A percentile compares a stretch with the other conserved stretches of the same genome.
Conservation (phyloP, 108 stramenopile genomes). For the Nitzschia inconspicua region DNA sequence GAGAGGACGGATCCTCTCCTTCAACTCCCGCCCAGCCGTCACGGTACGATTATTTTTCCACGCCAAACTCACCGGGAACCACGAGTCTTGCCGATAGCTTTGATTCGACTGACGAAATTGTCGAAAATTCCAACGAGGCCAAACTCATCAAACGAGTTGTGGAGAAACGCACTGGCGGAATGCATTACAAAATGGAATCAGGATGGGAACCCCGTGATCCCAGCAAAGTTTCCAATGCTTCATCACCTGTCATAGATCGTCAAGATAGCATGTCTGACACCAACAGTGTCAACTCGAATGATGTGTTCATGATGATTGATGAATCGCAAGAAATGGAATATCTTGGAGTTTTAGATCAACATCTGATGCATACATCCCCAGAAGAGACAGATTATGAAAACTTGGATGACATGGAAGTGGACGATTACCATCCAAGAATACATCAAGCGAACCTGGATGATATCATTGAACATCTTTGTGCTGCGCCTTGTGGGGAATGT, state of each 20-base stretch:
- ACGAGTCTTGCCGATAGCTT: conserved; percentile 26
- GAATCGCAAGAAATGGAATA: conserved; percentile 23
- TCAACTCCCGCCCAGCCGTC: not conserved
- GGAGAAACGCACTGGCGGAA: conserved; percentile 4
- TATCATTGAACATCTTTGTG: conserved; percentile 29
- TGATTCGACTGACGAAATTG: conserved; percentile 31
- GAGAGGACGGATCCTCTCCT: not conserved
- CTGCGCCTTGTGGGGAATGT: conserved; percentile 21
- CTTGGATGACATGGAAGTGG: conserved; percentile 8
- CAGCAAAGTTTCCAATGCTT: too few relatives aligned
- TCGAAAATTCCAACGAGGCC: conserved; percentile 32
- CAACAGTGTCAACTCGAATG: conserved; percentile 7
- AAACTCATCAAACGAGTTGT: conserved; percentile 23
- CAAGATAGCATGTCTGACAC: conserved; percentile 18
- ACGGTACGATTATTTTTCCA: not conserved
- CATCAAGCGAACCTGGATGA: conserved; percentile 19
- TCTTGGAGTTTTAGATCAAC: conserved; percentile 24
- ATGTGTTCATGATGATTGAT: not conserved
- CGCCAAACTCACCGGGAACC: not conserved
- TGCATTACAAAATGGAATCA: not conserved
- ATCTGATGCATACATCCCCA: conserved; percentile 24
- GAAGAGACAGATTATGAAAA: conserved; percentile 5
- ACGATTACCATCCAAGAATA: conserved; percentile 21
- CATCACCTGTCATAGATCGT: too few relatives aligned
- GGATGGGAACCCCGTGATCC: too few relatives aligned